Base-by-base conservation (phyloP, 352 stramenopile genomes). In the Globisporangium cystogenes region DNA sequence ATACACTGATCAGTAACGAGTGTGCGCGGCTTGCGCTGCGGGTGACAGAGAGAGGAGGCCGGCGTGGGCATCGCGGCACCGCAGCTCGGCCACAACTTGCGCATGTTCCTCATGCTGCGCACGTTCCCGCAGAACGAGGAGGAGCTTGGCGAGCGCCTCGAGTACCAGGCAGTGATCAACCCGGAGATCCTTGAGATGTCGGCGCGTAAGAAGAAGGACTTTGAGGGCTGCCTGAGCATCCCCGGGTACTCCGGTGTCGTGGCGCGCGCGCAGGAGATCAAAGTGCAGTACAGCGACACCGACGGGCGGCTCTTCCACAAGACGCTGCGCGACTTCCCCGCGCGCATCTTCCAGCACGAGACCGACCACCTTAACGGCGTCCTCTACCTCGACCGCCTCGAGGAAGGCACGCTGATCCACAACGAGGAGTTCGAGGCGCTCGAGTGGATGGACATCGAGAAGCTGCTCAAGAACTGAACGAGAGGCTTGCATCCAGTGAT, bases 71-170 rank as follows among this genome's bases (percentile, higher is more conserved):
- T 93, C 45, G 83, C 83, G 16, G 83, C 76, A 12, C 80, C 83
- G 18, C 83, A 93, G 53, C 58, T 93, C 0, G 83, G 78, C 0
- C 67, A 86, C 57, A 93, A 90, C 53, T 46, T 81, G 57, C 81
- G 83, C 51, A 80, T 91, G 63, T 93, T 93, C 57, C 65, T 93
- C 40, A 91, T 90, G 80, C 69, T 90, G 44, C 81, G 88, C 53
- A 66, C 86, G 54, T 67, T 81, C 21, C 75, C 78, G 1, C 52
- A 81, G 53, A 72, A 60, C 42, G 71, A 90, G 27, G 68, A 72
- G 10, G 70, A 87, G 37, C 55, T 87, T 27, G 65, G 72, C 31
- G 56, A 64, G 33, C 50, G 55, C 27, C n/a, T 87, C 18, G 64
- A 85, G 56, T 93, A 91, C 46, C 75, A 92, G 52, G 59, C 68